Evolutionary conservation across 345 rosid species (phyloP).

Genomic region (Clausena lansium): DNA sequence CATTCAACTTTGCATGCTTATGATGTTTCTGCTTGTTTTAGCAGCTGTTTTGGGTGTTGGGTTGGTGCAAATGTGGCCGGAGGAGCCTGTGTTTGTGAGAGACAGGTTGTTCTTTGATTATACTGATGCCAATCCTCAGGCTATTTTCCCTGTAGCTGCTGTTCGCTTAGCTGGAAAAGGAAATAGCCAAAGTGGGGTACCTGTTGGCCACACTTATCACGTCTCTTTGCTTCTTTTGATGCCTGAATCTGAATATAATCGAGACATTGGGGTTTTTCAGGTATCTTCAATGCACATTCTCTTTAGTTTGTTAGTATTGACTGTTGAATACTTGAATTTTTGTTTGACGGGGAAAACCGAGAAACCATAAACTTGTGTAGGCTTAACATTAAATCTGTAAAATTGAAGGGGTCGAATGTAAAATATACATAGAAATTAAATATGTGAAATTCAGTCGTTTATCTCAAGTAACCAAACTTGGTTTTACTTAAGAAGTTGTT

Average conservation of each 20-base stretch:
- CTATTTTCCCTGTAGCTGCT: conserved; percentile 33
- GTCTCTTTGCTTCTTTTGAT: conserved; percentile 55
- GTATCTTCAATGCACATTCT: conserved; percentile 16
- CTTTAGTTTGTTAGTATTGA: too few species aligned
- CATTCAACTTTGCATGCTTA: conserved; percentile 44
- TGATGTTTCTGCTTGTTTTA: conserved; percentile 38
- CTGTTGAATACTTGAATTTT: too few species aligned
- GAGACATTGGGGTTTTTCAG: conserved; percentile 70
- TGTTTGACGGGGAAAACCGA: too few species aligned
- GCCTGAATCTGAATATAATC: conserved; percentile 81
- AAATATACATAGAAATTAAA: too few species aligned
- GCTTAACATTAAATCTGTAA: too few species aligned
- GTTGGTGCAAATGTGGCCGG: conserved; percentile 51
- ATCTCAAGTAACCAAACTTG: too few species aligned
- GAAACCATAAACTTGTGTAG: too few species aligned
- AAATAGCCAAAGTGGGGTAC: conserved; percentile 30
- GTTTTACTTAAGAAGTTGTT: neutral
- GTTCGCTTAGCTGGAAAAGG: neutral
- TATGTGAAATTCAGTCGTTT: too few species aligned
- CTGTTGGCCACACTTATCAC: conserved; percentile 57
- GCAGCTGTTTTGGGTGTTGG: conserved; percentile 54
- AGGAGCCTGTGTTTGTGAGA: conserved; percentile 61
- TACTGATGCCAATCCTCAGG: conserved; percentile 55
- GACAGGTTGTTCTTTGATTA: conserved; percentile 70
- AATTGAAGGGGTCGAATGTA: too few species aligned